Conservation (phyloP, 352 stramenopile species). For the Phytophthora sp. region DNA sequence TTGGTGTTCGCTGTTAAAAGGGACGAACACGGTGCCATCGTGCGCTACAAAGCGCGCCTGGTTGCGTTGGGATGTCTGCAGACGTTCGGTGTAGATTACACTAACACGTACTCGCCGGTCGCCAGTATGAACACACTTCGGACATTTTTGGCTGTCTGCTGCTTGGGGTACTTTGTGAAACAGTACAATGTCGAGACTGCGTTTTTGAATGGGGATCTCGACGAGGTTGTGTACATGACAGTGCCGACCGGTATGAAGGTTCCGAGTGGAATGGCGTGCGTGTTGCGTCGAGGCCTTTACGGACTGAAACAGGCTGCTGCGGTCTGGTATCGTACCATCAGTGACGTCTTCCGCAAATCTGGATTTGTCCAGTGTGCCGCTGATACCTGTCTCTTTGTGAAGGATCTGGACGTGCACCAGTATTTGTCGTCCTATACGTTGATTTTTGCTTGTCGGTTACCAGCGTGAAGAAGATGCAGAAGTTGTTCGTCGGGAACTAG, state of each 20-base stretch:
- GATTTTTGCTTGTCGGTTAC: slow-evolving; percentile 17
- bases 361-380: slow-evolving; percentile 1
- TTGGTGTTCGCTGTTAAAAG: slow-evolving; percentile 29
- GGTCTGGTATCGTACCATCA: slow-evolving; percentile 38
- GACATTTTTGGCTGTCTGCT: slow-evolving; percentile 21
- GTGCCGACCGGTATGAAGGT: slow-evolving; percentile 20
- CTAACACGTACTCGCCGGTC: slow-evolving; percentile 37
- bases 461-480: neutral
- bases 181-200: slow-evolving; percentile 9
- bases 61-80: slow-evolving; percentile 35
- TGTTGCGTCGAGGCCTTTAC: slow-evolving; percentile 36
- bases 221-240: slow-evolving; percentile 36
- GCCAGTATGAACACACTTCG: slow-evolving; percentile 31
- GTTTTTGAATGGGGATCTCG: slow-evolving; percentile 35
- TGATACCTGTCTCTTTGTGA: slow-evolving; percentile 9
- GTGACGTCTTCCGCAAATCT: neutral
- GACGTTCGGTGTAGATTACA: slow-evolving; percentile 28
- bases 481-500: neutral
- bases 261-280: slow-evolving; percentile 27
- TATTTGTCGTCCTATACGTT: slow-evolving; percentile 18
- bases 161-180: neutral
- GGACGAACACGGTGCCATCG: slow-evolving; percentile 18
- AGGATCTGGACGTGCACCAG: neutral
- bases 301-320: slow-evolving; percentile 43
- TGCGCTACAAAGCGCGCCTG: slow-evolving; percentile 36